phyloP scores from a whole-genome alignment of 768 basidiomycete species.

The Lactifluus pinguis region DNA sequence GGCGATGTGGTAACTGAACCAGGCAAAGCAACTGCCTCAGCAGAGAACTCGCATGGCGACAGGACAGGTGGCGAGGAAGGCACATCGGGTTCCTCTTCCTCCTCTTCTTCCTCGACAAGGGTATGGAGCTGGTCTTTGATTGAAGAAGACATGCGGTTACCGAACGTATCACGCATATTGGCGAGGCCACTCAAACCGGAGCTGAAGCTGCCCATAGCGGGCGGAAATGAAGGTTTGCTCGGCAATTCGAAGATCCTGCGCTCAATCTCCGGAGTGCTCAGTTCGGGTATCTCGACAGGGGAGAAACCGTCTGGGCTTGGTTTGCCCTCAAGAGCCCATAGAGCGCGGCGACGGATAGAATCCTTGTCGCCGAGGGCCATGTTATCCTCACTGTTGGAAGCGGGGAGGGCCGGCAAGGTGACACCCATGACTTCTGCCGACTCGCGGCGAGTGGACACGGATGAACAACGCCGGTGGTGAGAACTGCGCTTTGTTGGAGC shows the following conservation, averaged over 20 bases:
- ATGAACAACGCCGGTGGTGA: constrained; percentile 78
- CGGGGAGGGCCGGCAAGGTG: constrained; percentile 54
- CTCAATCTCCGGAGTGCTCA: constrained; percentile 49
- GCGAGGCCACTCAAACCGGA: constrained; percentile 34
- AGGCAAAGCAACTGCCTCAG: constrained; percentile 5
- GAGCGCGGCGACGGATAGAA: constrained; percentile 71
- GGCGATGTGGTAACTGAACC: constrained; percentile 20
- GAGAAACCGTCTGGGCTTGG: constrained; percentile 52
- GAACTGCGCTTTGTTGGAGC: constrained; percentile 51
- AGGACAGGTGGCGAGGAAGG: constrained; percentile 21
- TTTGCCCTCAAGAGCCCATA: constrained; percentile 84
- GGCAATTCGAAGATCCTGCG: constrained; percentile 55
- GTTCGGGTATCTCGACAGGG: constrained; percentile 79
- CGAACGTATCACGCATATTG: constrained; percentile 73
- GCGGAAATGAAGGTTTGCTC: constrained; percentile 50
- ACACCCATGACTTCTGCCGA: constrained; percentile 89
- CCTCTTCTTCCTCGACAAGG: constrained; percentile 79
- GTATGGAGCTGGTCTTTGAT: constrained; percentile 74
- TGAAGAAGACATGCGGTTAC: constrained; percentile 56
- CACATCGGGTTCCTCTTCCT: constrained; percentile 55
- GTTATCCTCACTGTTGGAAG: constrained; percentile 54
- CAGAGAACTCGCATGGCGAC: background rate
- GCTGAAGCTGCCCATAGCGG: constrained; percentile 36
- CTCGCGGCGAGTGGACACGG: constrained; percentile 83
- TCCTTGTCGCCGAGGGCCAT: constrained; percentile 64